Evolutionary conservation across 257 asterid species (phyloP), one percentile per base, ranked within the genome.

Genomic region (Solanum rostratum): DNA sequence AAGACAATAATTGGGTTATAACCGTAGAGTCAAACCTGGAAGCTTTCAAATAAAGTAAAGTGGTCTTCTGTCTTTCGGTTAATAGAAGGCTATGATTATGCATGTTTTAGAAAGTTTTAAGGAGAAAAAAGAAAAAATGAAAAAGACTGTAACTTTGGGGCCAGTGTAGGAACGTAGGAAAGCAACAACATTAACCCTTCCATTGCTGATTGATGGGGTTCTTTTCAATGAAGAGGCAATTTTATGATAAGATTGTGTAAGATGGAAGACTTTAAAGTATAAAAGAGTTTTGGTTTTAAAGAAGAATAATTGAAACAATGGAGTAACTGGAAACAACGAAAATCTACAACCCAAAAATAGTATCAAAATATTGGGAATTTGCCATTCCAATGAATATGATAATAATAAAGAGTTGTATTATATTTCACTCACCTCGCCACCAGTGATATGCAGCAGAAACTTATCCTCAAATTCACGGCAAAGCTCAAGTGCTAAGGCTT

Each of bases 381-480:
- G 33, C 41, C 30, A 22, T 19, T 55, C 19, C 74, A 85, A 39
- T 71, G 84, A 76, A 41, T 22, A 66, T 76, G 74, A 20, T 84
- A 37, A 73, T 43, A 46, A 29, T 43, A 49, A 41, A 82, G 81
- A 76, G 81, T 49, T 76, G 9, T 65, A 62, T 82, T 22, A 39
- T 5, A 54, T 10, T 27, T 16, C 15, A 29, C 91, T 88, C 89
- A 94, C 98, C 95, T 94, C 99, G 84, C 99, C 98, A 5, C 95
- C 92, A 14, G 91, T 91, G 84, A 97, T 95, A 86, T 97, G 99
- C 92, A 87, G 97, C 88, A 97, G 99, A 90, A 97, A 97, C 91
- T 95, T 97, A 87, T 97, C 99, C 94, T 97, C 99, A 86, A 95
- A 97, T 89, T 97, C 99, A 78, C 99, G 97, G 91, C 99, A 97